phyloP scores from a whole-genome alignment of 257 asterid genomes.

The Solanum clarkiae region DNA sequence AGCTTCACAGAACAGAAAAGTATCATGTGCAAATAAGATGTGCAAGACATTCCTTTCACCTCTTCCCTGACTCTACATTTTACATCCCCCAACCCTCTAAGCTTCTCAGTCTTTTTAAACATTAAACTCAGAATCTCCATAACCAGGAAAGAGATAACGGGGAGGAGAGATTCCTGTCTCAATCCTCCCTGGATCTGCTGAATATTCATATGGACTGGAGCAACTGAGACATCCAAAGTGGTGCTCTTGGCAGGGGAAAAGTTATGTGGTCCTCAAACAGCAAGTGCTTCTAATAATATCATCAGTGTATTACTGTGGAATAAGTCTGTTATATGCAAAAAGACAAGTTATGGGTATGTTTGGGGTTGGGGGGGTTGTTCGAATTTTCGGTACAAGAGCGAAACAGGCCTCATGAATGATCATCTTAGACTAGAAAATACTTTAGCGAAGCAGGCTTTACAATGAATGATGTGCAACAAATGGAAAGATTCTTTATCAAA shows the following conservation, averaged over 20 bases:
- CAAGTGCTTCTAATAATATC: neutral
- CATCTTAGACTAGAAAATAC: neutral
- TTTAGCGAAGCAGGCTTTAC: neutral
- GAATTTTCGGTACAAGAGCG: neutral
- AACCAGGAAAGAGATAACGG: neutral
- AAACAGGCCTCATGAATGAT: neutral
- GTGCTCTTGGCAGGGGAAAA: neutral
- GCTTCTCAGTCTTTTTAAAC: neutral
- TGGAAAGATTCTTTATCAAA: neutral
- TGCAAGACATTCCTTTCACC: neutral
- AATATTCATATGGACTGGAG: neutral
- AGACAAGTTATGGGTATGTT: neutral
- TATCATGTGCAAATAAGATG: neutral
- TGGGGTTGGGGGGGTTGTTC: too few species aligned
- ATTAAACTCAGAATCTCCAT: neutral
- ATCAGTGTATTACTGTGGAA: neutral
- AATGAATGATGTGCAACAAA: neutral
- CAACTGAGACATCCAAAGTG: neutral
- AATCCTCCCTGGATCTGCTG: neutral
- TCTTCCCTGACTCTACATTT: neutral
- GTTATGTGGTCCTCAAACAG: neutral
- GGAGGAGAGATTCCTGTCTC: neutral
- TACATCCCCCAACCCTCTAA: neutral
- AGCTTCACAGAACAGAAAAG: neutral
- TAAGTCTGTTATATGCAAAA: neutral